Evolutionary conservation across 345 rosid genomes (phyloP), one percentile per base, ranked within the genome.

Genomic region (Clarkia xantiana): DNA sequence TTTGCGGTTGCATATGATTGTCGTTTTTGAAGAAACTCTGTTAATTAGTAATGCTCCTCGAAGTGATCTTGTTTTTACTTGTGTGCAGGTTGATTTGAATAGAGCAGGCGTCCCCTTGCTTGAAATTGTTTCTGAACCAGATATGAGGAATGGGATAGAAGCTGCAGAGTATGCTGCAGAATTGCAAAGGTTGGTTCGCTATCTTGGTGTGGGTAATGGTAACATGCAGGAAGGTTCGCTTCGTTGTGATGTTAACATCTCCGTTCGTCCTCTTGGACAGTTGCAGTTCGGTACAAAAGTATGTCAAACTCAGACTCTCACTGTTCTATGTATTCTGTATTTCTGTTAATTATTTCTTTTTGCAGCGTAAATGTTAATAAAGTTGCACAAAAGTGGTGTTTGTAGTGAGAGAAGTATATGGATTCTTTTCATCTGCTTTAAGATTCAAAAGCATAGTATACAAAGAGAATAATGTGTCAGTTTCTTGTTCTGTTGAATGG

Each of bases 181-280:
- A 61, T 44, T 91, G 54, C 98, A 91, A 69, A 68, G 94, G 74
- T 55, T 91, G 66, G 96, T 78, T 17, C 79, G 85, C 48, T 86
- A 77, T 71, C 67, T 91, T 62, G 94, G 87, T 34, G 73, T 83
- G 7, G 69, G 96, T 47, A 83, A 91, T 71, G 96, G 96, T 42
- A 86, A 91, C 71, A 86, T 86, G 86, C 89, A 86, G 60, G 94
- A 86, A 81, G 98, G 94, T 17, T 91, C 96, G 20, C 89, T 91
- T 62, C 85, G 96, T 0, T 91, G 94, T 45, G 96, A 91, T 57
- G 98, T 91, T n/a, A 91, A 91, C 57, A 74, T 91, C 57, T 91
- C 98, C 39, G 67, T 91, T 53, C 79, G 96, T 53, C 98, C 98
- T 7, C 51, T 73, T 58, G 96, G 89, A 14, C 93, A 79, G 57